Conservation (phyloP, 805 yeast species). For the Yarrowia osloensis region DNA sequence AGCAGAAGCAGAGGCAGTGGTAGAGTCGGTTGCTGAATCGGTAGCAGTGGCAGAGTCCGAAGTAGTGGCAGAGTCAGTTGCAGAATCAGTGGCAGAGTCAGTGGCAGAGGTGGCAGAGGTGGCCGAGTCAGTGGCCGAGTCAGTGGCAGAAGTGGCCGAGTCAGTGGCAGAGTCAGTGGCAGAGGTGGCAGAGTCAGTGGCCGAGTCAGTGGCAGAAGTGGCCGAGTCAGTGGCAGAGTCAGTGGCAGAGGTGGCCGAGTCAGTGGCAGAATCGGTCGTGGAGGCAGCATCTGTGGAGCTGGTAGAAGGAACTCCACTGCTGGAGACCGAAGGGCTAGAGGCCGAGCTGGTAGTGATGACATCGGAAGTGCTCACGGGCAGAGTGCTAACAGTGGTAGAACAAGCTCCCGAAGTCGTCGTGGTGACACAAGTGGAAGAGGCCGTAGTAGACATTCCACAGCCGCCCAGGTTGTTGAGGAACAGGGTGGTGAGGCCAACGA, state of each 20-base stretch:
- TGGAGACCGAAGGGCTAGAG: no score
- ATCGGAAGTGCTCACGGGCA: not conserved
- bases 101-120: not conserved
- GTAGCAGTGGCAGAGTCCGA: not conserved
- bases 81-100: not conserved
- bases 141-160: no score
- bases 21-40: not conserved
- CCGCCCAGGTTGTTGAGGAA: not conserved
- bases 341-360: no score
- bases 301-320: no score
- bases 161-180: not conserved
- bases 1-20: not conserved
- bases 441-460: not conserved
- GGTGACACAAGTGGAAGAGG: not conserved
- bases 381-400: not conserved
- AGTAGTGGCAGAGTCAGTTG: no score
- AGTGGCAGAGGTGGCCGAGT: not conserved
- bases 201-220: not conserved
- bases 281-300: no score
- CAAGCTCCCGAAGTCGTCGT: not conserved
- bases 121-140: no score
- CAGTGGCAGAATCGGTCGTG: not conserved
- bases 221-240: not conserved
- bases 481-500: not conserved
- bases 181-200: not conserved